These are phyloP conservation scores for Chlamydomonas incerta DNA, from an alignment of 139 green algal species.

Conservation along the genomic window DNA sequence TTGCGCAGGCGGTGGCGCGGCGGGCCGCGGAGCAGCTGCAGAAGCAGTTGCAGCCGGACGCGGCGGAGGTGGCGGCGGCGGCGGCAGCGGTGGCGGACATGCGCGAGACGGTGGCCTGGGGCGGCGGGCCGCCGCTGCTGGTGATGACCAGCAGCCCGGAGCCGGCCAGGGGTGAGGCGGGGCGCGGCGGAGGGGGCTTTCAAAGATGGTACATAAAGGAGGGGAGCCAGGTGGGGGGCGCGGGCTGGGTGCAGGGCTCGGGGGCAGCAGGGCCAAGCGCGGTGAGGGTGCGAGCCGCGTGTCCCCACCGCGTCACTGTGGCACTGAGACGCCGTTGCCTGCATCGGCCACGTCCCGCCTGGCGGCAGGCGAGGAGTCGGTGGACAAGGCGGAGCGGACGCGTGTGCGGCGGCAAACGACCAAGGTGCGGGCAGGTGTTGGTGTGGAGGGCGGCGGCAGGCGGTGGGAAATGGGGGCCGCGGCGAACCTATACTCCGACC, in stretches of 20 bases:
- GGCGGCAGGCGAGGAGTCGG: conserved; percentile 27
- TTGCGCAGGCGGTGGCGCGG: neutral
- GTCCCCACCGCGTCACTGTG: too few species aligned
- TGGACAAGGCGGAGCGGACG: neutral
- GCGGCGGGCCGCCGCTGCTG: neutral
- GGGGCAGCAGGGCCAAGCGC: too few species aligned
- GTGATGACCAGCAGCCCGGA: neutral
- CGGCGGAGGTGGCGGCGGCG: too few species aligned
- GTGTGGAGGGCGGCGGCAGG: neutral
- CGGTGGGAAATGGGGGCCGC: too few species aligned
- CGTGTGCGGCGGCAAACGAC: neutral
- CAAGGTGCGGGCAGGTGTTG: neutral
- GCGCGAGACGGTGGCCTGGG: neutral
- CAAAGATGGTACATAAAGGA: too few species aligned
- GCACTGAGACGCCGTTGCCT: too few species aligned
- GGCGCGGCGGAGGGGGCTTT: neutral
- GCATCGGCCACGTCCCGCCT: too few species aligned
- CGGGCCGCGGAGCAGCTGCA: too few species aligned
- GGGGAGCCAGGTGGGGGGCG: too few species aligned
- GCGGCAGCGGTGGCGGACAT: neutral
- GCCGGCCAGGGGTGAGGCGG: neutral
- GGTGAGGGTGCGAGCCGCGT: too few species aligned
- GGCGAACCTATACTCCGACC: too few species aligned
- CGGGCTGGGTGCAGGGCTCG: too few species aligned
- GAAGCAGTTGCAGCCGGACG: neutral